Evolutionary conservation across 305 asterid species (phyloP).

Genomic region (Fraxinus greggii): DNA sequence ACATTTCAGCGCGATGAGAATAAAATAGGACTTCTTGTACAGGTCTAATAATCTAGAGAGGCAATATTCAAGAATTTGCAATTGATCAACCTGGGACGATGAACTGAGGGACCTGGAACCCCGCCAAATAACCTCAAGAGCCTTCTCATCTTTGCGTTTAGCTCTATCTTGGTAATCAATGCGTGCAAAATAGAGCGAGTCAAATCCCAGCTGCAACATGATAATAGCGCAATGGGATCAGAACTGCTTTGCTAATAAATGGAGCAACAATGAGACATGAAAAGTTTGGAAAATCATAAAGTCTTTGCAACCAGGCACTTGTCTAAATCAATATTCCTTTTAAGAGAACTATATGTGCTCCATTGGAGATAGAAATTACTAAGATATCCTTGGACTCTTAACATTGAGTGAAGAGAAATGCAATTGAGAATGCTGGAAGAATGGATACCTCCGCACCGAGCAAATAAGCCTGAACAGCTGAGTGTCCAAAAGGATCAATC

Average conservation of each 20-base stretch:
- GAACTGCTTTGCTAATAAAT: neutral
- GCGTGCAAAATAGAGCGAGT: conserved; percentile 84
- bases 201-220: conserved; percentile 73
- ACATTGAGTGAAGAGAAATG: neutral
- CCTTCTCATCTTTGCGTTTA: conserved; percentile 55
- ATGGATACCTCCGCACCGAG: conserved; percentile 76
- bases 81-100: conserved; percentile 64
- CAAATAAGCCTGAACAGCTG: conserved; percentile 85
- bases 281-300: neutral
- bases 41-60: conserved; percentile 21
- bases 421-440: neutral
- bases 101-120: conserved; percentile 79
- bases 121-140: conserved; percentile 79
- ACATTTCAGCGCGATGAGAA: conserved; percentile 9
- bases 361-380: neutral
- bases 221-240: conserved; percentile 25
- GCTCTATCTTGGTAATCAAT: conserved; percentile 93
- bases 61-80: conserved; percentile 16
- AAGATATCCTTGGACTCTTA: neutral
- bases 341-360: neutral
- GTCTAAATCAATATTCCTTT: neutral
- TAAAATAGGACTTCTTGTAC: conserved; percentile 13
- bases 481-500: conserved; percentile 89
- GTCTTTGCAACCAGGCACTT: neutral
- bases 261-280: neutral